These are phyloP conservation scores for Ilex asprella DNA, from an alignment of 257 asterid genomes.

Conservation along the genomic window DNA sequence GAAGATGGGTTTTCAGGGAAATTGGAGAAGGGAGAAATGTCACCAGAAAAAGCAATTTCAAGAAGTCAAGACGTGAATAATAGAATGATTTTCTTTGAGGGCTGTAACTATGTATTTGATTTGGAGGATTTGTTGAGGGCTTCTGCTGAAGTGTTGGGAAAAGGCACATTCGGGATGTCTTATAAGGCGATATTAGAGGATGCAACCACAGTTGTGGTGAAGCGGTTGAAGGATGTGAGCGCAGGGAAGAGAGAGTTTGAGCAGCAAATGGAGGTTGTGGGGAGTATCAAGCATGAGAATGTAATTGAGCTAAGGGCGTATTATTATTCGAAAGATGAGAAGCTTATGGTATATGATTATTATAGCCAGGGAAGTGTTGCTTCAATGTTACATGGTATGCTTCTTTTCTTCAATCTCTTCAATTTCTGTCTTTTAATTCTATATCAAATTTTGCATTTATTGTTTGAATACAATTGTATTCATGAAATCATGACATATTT, in stretches of 20 bases:
- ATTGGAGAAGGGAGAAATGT: conserved; percentile 66
- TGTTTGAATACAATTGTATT: neutral
- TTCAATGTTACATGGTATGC: conserved; percentile 77
- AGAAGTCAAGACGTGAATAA: conserved; percentile 64
- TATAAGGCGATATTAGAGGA: conserved; percentile 88
- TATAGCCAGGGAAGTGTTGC: conserved; percentile 75
- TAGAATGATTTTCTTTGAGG: conserved; percentile 83
- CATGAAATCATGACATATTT: neutral
- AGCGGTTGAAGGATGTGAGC: conserved; percentile 82
- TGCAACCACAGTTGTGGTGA: conserved; percentile 76
- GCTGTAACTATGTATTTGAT: conserved; percentile 77
- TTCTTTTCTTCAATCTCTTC: conserved; percentile 2
- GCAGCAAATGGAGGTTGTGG: conserved; percentile 76
- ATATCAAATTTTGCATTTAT: neutral
- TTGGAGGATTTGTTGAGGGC: conserved; percentile 94
- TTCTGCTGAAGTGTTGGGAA: conserved; percentile 91
- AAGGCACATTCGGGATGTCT: conserved; percentile 81
- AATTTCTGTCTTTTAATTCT: neutral
- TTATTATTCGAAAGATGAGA: conserved; percentile 93
- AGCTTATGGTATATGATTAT: conserved; percentile 87
- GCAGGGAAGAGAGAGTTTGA: conserved; percentile 88
- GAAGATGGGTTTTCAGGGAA: conserved; percentile 50
- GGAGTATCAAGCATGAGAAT: conserved; percentile 80
- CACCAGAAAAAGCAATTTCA: conserved; percentile 69
- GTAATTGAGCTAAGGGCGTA: conserved; percentile 80